Evolutionary conservation across 352 stramenopile species (phyloP), one percentile per base, ranked within the genome.

Genomic region (Phytophthora ramorum): DNA sequence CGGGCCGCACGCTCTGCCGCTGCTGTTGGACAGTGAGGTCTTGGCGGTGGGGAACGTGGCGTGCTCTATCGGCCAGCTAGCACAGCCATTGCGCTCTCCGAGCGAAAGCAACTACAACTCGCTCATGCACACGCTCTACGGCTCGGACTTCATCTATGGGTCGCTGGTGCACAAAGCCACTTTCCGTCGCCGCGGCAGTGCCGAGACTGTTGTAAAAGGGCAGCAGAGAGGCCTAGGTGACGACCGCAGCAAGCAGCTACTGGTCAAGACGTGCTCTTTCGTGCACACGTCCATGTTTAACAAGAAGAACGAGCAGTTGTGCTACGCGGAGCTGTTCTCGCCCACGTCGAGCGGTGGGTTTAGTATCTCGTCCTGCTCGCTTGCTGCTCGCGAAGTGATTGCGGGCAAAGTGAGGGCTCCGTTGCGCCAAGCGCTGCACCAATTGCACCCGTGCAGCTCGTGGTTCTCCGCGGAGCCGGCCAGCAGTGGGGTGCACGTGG

Each of bases 121-220:
- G n/a, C 20, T 73, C 47, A 83, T 85, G 76, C 66, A 58, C 14
- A 60, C 56, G 3, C 58, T 85, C 7, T 83, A 79, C 60, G 62
- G 70, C 44, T 64, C 68, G 2, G 55, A 82, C 24, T 85, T 83
- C 34, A 79, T 85, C 45, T 79, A 79, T 38, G 76, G 76, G 10
- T 79, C 73, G 10, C 53, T 85, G 43, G 76, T 79, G 7, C 71
- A 81, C 51, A 58, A 68, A 26, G 58, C 58, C 22, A 60, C 22
- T 4, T 61, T 66, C 57, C 32, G 54, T 32, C 53, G 58, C 14
- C 37, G 37, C 14, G 37, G 14, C n/a, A 43, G 37, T 19, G 14
- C 37, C 14, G 14, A 43, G 13, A 19, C 37, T 19, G 37, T 16
- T 16, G 4, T 38, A 4, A 7, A 38, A 32, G 26, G 4, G 7